Evolutionary conservation across 2,329 filamentous ascomycete species (phyloP).

Genomic region (Emericellopsis atlantica): DNA sequence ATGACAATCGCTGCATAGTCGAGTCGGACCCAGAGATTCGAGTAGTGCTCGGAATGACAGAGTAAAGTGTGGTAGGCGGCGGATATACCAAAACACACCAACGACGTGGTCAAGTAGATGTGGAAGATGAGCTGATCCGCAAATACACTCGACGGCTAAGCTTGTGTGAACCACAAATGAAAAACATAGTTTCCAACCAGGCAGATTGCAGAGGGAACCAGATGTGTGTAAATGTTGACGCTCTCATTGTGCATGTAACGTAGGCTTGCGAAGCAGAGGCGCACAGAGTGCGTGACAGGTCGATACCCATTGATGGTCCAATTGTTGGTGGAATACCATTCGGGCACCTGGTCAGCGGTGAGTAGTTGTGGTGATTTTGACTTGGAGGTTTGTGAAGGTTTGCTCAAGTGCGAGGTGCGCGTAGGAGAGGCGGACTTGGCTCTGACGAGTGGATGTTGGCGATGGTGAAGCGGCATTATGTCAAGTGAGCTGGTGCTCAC

Average conservation of each 20-base stretch:
- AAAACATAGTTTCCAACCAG: constrained; percentile 13
- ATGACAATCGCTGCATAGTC: constrained; percentile 24
- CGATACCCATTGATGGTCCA: constrained; percentile 29
- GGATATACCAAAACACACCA: constrained; percentile 22
- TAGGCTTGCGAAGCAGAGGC: constrained; percentile 23
- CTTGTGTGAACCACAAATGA: constrained; percentile 9
- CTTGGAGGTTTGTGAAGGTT: too few relatives aligned
- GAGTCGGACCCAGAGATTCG: constrained; percentile 21
- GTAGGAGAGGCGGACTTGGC: too few relatives aligned
- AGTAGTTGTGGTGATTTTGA: background rate
- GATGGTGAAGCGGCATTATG: too few relatives aligned
- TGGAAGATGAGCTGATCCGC: constrained; percentile 24
- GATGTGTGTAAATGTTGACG: constrained; percentile 20
- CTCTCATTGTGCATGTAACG: constrained; percentile 22
- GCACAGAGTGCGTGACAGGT: constrained; percentile 21
- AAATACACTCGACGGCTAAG: constrained; percentile 17
- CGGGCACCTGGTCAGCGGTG: constrained; percentile 13
- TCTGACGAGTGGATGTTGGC: too few relatives aligned
- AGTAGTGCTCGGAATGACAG: constrained; percentile 21
- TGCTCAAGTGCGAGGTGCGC: too few relatives aligned
- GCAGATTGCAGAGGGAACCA: constrained; percentile 25
- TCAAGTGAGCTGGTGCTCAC: too few relatives aligned
- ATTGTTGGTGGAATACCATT: constrained; percentile 27
- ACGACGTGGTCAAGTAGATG: constrained; percentile 21
- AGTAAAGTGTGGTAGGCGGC: constrained; percentile 24